Conservation (phyloP, 352 stramenopile genomes). For the Globisporangium megalacanthum region DNA sequence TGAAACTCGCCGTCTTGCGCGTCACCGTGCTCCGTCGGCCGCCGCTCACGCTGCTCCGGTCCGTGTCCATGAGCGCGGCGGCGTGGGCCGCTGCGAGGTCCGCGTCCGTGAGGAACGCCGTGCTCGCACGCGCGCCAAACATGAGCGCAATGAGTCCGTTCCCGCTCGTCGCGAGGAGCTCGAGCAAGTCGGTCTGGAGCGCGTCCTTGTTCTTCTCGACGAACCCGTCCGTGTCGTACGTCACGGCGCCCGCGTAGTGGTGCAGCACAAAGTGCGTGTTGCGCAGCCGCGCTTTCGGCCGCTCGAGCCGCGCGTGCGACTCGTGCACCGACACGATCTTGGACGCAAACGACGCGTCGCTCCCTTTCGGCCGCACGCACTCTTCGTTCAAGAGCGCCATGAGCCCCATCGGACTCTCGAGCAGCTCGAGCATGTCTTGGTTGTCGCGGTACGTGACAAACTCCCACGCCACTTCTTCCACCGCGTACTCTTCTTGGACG, state of each 20-base stretch:
- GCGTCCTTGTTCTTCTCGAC: conserved; percentile 89
- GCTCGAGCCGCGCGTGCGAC: conserved; percentile 66
- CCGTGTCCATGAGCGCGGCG: conserved; percentile 41
- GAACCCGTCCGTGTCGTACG: conserved; percentile 77
- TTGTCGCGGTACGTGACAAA: conserved; percentile 88
- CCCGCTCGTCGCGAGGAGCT: conserved; percentile 55
- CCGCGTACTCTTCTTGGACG: conserved; percentile 78
- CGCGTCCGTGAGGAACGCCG: conserved; percentile 52
- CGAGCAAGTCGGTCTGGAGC: conserved; percentile 69
- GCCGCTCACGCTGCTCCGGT: conserved; percentile 5
- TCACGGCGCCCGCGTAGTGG: conserved; percentile 79
- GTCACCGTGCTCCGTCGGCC: conserved; percentile 36
- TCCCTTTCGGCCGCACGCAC: conserved; percentile 85
- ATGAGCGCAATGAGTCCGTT: conserved; percentile 73
- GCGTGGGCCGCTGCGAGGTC: conserved; percentile 50
- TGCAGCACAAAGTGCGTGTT: conserved; percentile 77
- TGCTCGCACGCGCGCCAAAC: conserved; percentile 48
- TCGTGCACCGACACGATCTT: conserved; percentile 86
- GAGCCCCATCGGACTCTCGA: conserved; percentile 87
- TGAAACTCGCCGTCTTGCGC: conserved; percentile 76
- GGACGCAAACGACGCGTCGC: conserved; percentile 79
- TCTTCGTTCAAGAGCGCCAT: conserved; percentile 91
- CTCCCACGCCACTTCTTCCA: conserved; percentile 69
- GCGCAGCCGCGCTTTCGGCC: conserved; percentile 49
- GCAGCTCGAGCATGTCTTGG: conserved; percentile 86